Percentiles rank a stretch among this genome's conserved stretches.
Conservation (phyloP, 495 filamentous ascomycete species). For the Aspergillus conjunctus region DNA sequence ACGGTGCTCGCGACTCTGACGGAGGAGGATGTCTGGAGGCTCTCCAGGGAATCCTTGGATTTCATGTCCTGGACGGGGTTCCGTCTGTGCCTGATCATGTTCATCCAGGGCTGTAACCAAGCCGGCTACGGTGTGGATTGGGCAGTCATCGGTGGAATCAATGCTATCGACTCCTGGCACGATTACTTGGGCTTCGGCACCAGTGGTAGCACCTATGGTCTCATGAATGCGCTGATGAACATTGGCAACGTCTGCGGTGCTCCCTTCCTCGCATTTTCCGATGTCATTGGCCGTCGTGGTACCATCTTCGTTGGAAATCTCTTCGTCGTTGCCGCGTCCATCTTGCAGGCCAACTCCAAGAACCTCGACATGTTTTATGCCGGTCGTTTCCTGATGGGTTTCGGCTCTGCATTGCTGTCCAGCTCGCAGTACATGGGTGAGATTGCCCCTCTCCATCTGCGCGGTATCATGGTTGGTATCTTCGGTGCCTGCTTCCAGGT, state of each 20-base stretch:
- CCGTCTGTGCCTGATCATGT: constrained; percentile 40
- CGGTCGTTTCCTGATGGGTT: constrained; percentile 45
- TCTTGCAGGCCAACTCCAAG: constrained; percentile 41
- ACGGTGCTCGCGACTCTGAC: constrained; percentile 40
- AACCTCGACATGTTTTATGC: constrained; percentile 43
- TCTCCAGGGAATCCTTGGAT: constrained; percentile 35
- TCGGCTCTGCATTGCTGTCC: constrained; percentile 43
- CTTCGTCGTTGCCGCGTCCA: constrained; percentile 38
- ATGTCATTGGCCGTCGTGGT: constrained; percentile 44
- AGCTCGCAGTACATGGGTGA: constrained; percentile 49
- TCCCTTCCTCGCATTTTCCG: constrained; percentile 39
- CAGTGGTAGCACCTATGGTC: constrained; percentile 33
- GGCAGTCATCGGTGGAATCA: constrained; percentile 45
- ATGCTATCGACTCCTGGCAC: constrained; percentile 37
- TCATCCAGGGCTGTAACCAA: constrained; percentile 45
- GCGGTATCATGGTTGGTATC: constrained; percentile 47
- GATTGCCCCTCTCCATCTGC: constrained; percentile 44
- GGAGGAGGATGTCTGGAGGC: constrained; percentile 39
- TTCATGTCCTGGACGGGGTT: constrained; percentile 38
- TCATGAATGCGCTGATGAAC: constrained; percentile 44
- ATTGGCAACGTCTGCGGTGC: constrained; percentile 43
- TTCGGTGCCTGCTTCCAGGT: constrained; percentile 49
- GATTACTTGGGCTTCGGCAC: constrained; percentile 34
- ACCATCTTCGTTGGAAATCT: constrained; percentile 44
- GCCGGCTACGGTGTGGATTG: constrained; percentile 49